phyloP scores from a whole-genome alignment of 805 yeast species.

The Starmerella roubikii region DNA sequence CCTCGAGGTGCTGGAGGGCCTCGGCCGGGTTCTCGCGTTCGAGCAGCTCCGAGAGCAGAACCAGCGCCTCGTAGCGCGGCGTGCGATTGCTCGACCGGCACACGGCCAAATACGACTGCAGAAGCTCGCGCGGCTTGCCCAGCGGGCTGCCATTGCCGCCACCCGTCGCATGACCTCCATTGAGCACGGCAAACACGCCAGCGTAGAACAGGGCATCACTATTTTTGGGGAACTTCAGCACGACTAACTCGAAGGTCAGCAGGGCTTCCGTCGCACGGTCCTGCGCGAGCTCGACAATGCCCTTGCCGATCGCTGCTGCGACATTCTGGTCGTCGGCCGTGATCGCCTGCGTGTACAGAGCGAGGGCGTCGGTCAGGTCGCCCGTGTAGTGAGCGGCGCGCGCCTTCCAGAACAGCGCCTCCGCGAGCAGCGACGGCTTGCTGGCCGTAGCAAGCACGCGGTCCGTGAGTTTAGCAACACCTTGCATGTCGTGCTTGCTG shows the following conservation, averaged over 20 bases:
- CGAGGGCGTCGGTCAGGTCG: constrained; percentile 59
- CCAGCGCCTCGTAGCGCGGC: constrained; percentile 49
- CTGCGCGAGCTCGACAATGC: constrained; percentile 68
- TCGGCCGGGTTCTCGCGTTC: constrained; percentile 41
- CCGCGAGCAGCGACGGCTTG: constrained; percentile 37
- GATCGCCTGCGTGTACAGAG: constrained; percentile 56
- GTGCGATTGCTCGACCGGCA: constrained; percentile 40
- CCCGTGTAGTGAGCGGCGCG: constrained; percentile 50
- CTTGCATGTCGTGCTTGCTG: constrained; percentile 46
- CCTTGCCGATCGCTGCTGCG: constrained; percentile 67
- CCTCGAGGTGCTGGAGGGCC: constrained; percentile 48
- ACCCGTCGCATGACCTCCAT: not conserved
- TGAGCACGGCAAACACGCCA: constrained; percentile 34
- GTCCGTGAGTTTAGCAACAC: constrained; percentile 43
- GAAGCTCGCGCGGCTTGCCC: constrained; percentile 42
- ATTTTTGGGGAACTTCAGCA: constrained; percentile 51
- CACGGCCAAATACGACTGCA: constrained; percentile 58
- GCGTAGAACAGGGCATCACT: constrained; percentile 56
- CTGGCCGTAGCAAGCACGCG: constrained; percentile 34
- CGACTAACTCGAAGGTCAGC: constrained; percentile 64
- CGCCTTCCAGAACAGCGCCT: constrained; percentile 74
- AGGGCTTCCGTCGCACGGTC: constrained; percentile 68
- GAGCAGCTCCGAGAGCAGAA: constrained; percentile 54
- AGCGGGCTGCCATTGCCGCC: constrained; percentile 12
- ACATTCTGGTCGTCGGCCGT: constrained; percentile 46